Evolutionary conservation across 1,284 basidiomycete genomes (phyloP).

Genomic region (Ceratobasidium sp.): DNA sequence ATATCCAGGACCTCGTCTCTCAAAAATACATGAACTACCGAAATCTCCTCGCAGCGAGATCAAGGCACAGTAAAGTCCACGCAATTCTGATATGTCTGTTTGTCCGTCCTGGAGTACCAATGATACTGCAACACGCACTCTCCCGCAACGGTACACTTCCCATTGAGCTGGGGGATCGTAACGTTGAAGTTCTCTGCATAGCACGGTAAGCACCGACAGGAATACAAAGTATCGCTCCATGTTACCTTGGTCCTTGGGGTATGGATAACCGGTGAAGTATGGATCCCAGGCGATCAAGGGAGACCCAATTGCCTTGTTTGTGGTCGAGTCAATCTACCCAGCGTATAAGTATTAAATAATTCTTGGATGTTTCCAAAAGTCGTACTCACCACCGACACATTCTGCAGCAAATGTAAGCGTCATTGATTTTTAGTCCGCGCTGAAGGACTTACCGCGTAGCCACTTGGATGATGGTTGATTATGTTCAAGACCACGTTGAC

Average conservation of each 20-base stretch:
- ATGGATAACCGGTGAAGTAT: slow-evolving; percentile 38
- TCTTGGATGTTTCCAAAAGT: neutral
- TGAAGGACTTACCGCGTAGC: slow-evolving; percentile 26
- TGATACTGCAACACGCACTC: slow-evolving; percentile 35
- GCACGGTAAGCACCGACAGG: neutral
- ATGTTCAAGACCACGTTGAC: slow-evolving; percentile 36
- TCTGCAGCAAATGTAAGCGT: neutral
- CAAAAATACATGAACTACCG: no score
- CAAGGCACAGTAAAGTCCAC: slow-evolving; percentile 31
- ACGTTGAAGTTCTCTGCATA: slow-evolving; percentile 37
- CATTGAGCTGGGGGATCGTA: slow-evolving; percentile 23
- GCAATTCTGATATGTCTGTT: slow-evolving; percentile 37
- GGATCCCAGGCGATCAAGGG: slow-evolving; percentile 35
- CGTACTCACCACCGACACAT: slow-evolving; percentile 32
- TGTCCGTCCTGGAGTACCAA: slow-evolving; percentile 35
- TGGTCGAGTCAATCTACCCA: slow-evolving; percentile 17
- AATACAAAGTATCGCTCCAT: neutral
- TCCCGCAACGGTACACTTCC: slow-evolving; percentile 31
- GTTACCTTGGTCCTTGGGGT: slow-evolving; percentile 29
- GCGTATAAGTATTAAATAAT: neutral
- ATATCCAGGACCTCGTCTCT: no score
- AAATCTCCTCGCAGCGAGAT: no score
- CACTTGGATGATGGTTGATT: slow-evolving; percentile 35
- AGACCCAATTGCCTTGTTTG: slow-evolving; percentile 28
- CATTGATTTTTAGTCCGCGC: neutral